Evolutionary conservation across 345 rosid genomes (phyloP).

Genomic region (Acer saccharum): DNA sequence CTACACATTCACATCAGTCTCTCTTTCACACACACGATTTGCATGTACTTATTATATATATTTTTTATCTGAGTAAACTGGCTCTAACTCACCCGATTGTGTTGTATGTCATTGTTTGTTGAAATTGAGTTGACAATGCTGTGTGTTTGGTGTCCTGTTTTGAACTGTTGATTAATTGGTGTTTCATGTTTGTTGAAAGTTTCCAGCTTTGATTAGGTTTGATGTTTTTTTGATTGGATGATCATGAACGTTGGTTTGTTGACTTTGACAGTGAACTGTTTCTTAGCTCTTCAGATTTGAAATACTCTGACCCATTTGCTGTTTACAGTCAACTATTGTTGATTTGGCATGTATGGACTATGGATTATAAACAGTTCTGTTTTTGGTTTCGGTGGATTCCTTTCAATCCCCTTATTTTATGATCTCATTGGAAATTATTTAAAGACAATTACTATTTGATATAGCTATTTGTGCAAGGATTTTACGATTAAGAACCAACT

Average conservation of each 20-base stretch:
- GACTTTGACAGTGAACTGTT: slow-evolving; percentile 10
- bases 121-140: neutral
- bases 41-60: neutral
- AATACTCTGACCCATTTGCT: slow-evolving; percentile 2
- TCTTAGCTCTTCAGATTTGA: neutral
- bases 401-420: neutral
- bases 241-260: slow-evolving; percentile 19
- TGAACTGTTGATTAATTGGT: neutral
- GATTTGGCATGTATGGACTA: neutral
- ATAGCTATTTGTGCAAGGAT: too few relatives aligned
- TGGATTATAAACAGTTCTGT: neutral
- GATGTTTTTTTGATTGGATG: slow-evolving; percentile 17
- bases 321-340: neutral
- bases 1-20: too few relatives aligned
- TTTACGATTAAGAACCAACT: too few relatives aligned
- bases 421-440: too few relatives aligned
- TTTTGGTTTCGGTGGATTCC: neutral
- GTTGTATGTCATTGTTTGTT: slow-evolving; percentile 1
- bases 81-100: neutral
- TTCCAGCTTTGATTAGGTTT: slow-evolving; percentile 10
- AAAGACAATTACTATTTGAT: too few relatives aligned
- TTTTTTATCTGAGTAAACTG: neutral
- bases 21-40: neutral
- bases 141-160: slow-evolving; percentile 8
- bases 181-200: slow-evolving; percentile 16